Evolutionary conservation across 2,329 filamentous ascomycete genomes (phyloP), one percentile per base, ranked within the genome.

Genomic region (Alternaria longipes): DNA sequence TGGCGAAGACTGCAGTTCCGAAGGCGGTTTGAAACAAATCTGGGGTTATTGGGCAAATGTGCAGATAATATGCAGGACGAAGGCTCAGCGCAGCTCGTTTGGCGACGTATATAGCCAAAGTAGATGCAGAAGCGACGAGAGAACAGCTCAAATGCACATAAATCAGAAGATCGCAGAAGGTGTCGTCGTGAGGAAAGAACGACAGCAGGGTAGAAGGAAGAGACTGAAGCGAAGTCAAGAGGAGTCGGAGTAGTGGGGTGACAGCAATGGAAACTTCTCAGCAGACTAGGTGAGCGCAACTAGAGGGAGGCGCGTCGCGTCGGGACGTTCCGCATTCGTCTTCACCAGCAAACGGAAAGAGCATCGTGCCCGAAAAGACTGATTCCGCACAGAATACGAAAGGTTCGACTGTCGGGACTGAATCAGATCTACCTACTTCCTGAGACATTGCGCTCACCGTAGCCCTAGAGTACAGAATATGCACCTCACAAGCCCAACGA

Each of bases 101-200:
- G 70, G 70, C 67, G 74, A 66, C 64, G 69, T 78, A 79, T 63
- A 78, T 78, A 67, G 73, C 70, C 75, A 75, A 70, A 70, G 55
- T 69, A 79, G 70, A 79, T 78, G 67, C 54, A 74, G 72, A 69
- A 69, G 69, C 62, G 60, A 66, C 63, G 62, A 63, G 54, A 57
- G 69, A 67, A 65, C 51, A 67, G 65, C 58, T 61, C 60, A 70
- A 62, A 74, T 68, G 63, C 56, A 56, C 67, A 67, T 71, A 72
- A 60, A 72, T 72, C 60, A 63, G 65, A 60, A 67, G 65, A 57
- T 57, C 47, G 56, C 49, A 38, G 50, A 41, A 46, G 50, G 38
- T 51, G 40, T 44, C 40, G 52, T 18, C 40, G 36, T 36, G 51
- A 56, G 65, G 69, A 68, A 73, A 68, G 65, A 44, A 64, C 70